A percentile compares a stretch with the other conserved stretches of the same genome.
phyloP scores from a whole-genome alignment of 2,329 filamentous ascomycete genomes.

The Fusarium neocosmosporiellum region DNA sequence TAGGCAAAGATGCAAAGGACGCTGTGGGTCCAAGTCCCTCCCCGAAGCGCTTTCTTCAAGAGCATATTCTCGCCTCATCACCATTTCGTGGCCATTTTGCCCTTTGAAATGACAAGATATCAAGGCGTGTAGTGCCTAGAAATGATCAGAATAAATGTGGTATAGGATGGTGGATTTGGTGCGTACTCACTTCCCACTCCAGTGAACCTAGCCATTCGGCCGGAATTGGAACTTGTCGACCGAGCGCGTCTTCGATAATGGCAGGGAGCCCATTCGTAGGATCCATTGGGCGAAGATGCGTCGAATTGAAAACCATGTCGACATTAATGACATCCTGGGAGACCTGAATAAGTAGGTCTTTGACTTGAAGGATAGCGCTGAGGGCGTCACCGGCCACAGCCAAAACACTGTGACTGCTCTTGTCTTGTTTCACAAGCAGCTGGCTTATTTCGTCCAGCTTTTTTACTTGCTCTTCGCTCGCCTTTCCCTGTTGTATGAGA shows the following conservation, averaged over 20 bases:
- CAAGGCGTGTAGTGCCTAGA: not conserved
- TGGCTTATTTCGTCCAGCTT: not conserved
- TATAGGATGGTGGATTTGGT: not conserved
- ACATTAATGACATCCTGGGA: not conserved
- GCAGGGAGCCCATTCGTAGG: not conserved
- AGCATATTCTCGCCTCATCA: not conserved
- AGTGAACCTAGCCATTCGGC: not conserved
- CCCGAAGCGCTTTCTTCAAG: not conserved
- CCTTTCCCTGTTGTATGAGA: not conserved
- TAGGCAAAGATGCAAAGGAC: not conserved
- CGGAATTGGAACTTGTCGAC: fast-evolving
- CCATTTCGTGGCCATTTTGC: not conserved
- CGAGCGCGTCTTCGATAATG: not conserved
- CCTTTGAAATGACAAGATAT: not conserved
- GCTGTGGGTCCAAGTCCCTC: not conserved
- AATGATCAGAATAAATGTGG: fast-evolving
- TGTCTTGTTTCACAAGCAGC: not conserved
- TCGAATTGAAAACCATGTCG: not conserved
- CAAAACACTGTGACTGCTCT: fast-evolving
- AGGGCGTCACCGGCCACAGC: not conserved
- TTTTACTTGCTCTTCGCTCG: not conserved
- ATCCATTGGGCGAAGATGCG: not conserved
- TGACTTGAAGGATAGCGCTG: not conserved
- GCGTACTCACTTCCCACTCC: not conserved
- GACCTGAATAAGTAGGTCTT: not conserved